Evolutionary conservation across 805 yeast genomes (phyloP), one percentile per base, ranked within the genome.

Genomic region (Starmerella lactis-condensi): DNA sequence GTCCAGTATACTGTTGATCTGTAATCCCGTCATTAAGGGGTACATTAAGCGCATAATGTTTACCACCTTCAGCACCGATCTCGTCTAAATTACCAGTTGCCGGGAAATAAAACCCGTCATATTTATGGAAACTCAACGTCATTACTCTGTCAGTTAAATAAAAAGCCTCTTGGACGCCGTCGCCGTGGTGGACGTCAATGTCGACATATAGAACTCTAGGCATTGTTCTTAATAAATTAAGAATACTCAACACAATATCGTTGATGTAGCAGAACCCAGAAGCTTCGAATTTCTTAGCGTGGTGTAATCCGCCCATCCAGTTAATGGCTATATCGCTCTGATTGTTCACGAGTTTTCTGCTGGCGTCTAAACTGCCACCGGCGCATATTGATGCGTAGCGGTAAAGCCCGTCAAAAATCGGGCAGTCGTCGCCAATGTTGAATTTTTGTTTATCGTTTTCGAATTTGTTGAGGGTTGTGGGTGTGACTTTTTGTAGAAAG

Each of bases 141-240:
- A 76, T 78, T 22, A 81, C 94, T 27, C 93, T 58, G 53, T 82
- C 93, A 1, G 93, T 77, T 20, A 91, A 69, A 51, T 81, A 82
- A 46, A 81, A 81, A 1, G 93, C 93, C 52, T 82, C 93, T 51
- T 82, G 91, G 4, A 81, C 94, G 38, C 93, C 94, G 52, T 81
- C 94, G 20, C 94, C 94, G 49, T 81, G 94, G 50, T 81, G 94
- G 16, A 81, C 73, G 51, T 81, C 94, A 31, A 78, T 81, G 50
- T 81, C 94, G 35, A 81, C 76, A 51, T 81, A 81, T 27, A 81
- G 54, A 7, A 81, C 93, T 36, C 93, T 66, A 18, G 93, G 81
- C 52, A 77, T 83, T 48, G 72, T 74, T 37, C 93, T 60, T 44
- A 82, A 59, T 42, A 81, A 56, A 47, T 81, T 78, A 39, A 81